Base-by-base conservation (phyloP, 1,139 yeast species). In the Kodamaea arcana region DNA sequence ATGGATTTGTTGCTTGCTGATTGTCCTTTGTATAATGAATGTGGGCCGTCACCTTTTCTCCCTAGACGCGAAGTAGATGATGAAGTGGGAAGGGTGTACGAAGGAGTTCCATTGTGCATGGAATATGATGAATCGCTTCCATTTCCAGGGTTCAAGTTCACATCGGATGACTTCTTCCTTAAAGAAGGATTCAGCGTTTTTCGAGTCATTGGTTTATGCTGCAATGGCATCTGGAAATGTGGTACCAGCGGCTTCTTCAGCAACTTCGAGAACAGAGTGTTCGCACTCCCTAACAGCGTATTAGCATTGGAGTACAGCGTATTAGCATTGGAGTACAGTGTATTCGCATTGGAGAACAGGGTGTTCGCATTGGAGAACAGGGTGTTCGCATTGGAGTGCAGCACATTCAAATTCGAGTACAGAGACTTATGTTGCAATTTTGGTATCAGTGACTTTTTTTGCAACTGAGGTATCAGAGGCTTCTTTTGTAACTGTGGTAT, bases 161-260 rank as follows among this genome's bases (percentile, higher is more conserved):
- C 9, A 18, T 18, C 9, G 9, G 22, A 18, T 7, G 22, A 7
- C 22, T 18, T 18, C 22, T 18, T 18, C 6, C 22, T 6, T 17
- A 47, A 45, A 12, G 41, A 37, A 1, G 54, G 47, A 23, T 39
- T 41, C 5, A 51, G 43, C 31, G 52, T 39, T 28, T 47, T 45
- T 35, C 43, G 41, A 24, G 31, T 42, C 7, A 45, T 36, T 28
- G 31, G 43, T 23, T 42, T 39, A n/a, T 17, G 37, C 31, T 29
- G 33, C 8, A 46, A 40, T 24, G 46, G 45, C 35, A 42, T 48
- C 22, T 46, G 42, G 20, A 52, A 31, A 11, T 33, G 46, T 6
- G 51, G 43, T 17, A 49, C 43, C 24, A 56, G 52, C 11, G 53
- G 40, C 27, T 47, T 51, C 35, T 46, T 46, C 14, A 44, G 49